phyloP scores from a whole-genome alignment of 78 protist species.

The slime mould (Dictyostelium discoideum) region dicty_2.7 NC_007088.5:3746501-3747000 shows the following conservation, averaged over 20 bases:
- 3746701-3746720: neutral
- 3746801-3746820: neutral
- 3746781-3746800: neutral
- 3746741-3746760: neutral
- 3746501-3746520: neutral
- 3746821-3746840: conserved; percentile 44
- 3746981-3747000: neutral
- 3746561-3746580: neutral
- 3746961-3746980: neutral
- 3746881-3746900: conserved; percentile 13
- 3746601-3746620: neutral
- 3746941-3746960: neutral
- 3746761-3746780: neutral
- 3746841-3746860: conserved; percentile 63
- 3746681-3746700: neutral
- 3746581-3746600: neutral
- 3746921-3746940: neutral
- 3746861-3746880: conserved; percentile 44
- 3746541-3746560: neutral
- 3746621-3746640: conserved; percentile 34
- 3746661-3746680: conserved; percentile 2
- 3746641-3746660: conserved; percentile 57
- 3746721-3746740: neutral
- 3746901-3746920: neutral
- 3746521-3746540: neutral